Evolutionary conservation across 1,139 yeast genomes (phyloP), one percentile per base, ranked within the genome.

Genomic region (Saccharomyces uvarum): DNA sequence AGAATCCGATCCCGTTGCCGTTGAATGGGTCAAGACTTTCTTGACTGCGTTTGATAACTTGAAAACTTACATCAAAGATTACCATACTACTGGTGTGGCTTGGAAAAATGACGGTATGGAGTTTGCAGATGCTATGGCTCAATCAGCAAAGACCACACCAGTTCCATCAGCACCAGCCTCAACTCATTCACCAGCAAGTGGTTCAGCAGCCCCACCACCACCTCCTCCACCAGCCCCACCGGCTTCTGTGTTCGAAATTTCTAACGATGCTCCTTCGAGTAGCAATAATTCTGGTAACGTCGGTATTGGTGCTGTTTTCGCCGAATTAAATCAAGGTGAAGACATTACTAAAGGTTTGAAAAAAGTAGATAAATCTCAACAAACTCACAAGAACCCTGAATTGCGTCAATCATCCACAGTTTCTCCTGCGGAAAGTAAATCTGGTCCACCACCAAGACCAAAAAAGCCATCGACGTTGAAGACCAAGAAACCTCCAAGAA

Each of bases 341-440:
- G 74, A 74, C 46, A 86, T 95, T 64, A 91, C 98, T 2, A 76
- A 91, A 29, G 88, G 90, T 4, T 81, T 95, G 64, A 88, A 86
- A 69, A 93, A 93, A 72, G 98, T 93, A 48, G 97, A 90, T 63
- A 88, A 83, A 73, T 86, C 95, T 19, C 88, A 90, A 73, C 89
- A 88, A 95, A 89, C 96, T 32, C 97, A 90, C 73, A 91, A 90
- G 74, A 90, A 90, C 71, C 97, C 97, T 4, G 85, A 77, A 48
- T 76, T 89, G 63, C 84, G 96, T 67, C 78, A 77, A 9, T 69
- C 78, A 2, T 72, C 77, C 0, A 50, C 66, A 6, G 71, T 67
- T 3, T 72, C 76, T 2, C 64, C 72, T 1, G 55, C 68, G 11
- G 61, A 68, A 4, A 63, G 73, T 32, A 78, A 79, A 63, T 81